Evolutionary conservation across 345 rosid genomes (phyloP).

Genomic region (Populus ilicifolia): DNA sequence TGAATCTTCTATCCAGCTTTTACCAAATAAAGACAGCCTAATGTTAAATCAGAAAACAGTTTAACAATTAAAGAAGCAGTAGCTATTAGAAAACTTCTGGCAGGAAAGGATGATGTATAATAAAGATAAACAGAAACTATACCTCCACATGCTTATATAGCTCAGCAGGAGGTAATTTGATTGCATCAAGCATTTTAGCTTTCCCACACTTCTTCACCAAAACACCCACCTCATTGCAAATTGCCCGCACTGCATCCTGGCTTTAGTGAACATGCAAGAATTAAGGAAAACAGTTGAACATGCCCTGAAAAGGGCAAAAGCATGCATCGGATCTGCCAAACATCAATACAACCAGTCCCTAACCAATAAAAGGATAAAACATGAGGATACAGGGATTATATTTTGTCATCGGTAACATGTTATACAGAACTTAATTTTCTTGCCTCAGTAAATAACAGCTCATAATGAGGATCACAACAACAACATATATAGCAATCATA

Average conservation of each 20-base stretch:
- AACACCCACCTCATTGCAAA: slow-evolving; percentile 71
- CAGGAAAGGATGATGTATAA: background rate
- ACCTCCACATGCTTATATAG: slow-evolving; percentile 86
- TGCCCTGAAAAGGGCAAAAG: background rate
- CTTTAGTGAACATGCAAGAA: slow-evolving; percentile 25
- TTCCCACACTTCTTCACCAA: slow-evolving; percentile 79
- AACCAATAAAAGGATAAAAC: background rate
- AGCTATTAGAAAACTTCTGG: background rate
- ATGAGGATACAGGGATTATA: background rate
- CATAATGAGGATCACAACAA: background rate
- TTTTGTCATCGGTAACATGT: background rate
- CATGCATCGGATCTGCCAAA: background rate
- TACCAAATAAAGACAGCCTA: background rate
- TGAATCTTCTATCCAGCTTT: background rate
- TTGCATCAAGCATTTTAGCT: slow-evolving; percentile 82
- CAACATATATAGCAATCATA: background rate
- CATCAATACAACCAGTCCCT: background rate
- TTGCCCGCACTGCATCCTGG: slow-evolving; percentile 84
- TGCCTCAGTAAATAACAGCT: background rate
- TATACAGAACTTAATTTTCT: background rate
- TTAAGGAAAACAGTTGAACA: background rate
- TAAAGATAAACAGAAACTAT: slow-evolving; percentile 22
- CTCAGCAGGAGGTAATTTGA: slow-evolving; percentile 85
- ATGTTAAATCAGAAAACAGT: background rate
- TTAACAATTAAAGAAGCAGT: background rate